Evolutionary conservation across 352 stramenopile species (phyloP).

Genomic region (Pythium dissotocum): DNA sequence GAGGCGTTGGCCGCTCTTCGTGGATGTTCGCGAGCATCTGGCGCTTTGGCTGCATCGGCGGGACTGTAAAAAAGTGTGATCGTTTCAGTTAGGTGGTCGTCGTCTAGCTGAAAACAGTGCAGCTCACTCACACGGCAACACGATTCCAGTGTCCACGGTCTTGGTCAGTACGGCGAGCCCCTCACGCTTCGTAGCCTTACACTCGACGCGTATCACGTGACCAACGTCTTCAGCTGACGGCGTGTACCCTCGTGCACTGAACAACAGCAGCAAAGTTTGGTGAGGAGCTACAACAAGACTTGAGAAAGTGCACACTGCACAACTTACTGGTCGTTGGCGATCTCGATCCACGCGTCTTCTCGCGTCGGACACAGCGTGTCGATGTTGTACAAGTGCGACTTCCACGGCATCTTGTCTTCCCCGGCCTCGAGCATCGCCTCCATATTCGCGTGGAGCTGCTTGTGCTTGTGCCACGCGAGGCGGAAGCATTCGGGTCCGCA

Average conservation of each 20-base stretch:
- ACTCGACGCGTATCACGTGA: slow-evolving; percentile 82
- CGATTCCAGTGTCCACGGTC: slow-evolving; percentile 81
- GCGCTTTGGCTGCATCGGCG: slow-evolving; percentile 65
- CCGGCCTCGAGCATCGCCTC: slow-evolving; percentile 11
- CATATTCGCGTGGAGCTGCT: slow-evolving; percentile 39
- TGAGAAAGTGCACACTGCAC: background rate
- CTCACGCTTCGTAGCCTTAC: slow-evolving; percentile 59
- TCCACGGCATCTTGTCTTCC: slow-evolving; percentile 35
- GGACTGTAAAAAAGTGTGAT: slow-evolving; percentile 44
- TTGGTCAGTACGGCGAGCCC: slow-evolving; percentile 63
- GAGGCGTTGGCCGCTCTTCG: slow-evolving; percentile 71
- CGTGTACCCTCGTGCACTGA: slow-evolving; percentile 54
- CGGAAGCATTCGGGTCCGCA: slow-evolving; percentile 46
- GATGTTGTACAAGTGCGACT: slow-evolving; percentile 37
- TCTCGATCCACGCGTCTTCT: slow-evolving; percentile 41
- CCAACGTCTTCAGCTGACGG: slow-evolving; percentile 68
- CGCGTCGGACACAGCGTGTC: slow-evolving; percentile 26
- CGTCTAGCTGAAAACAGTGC: background rate
- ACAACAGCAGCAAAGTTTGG: background rate
- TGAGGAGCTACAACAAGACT: background rate
- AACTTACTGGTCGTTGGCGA: slow-evolving; percentile 30
- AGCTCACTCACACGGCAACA: slow-evolving; percentile 73
- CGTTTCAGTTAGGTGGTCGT: too few species aligned
- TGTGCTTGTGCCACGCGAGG: slow-evolving; percentile 44
- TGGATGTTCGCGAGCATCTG: slow-evolving; percentile 85